phyloP scores from a whole-genome alignment of 139 green algal genomes.

The Picochlorum sp. region DNA sequence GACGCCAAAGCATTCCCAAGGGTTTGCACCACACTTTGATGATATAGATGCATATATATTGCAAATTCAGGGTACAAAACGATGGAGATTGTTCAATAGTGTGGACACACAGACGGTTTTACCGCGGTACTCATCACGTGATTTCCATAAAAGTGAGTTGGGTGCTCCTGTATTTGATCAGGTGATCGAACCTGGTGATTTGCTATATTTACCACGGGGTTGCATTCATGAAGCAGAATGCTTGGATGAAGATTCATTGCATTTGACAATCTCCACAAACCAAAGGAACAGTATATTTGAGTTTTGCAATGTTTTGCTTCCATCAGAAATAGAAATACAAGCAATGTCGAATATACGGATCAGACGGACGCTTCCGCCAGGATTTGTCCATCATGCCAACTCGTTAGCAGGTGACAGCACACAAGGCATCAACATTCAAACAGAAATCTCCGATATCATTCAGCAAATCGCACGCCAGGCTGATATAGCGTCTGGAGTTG shows the following conservation, averaged over 20 bases:
- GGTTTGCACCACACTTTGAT: slow-evolving; percentile 74
- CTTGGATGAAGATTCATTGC: slow-evolving; percentile 50
- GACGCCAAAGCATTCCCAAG: slow-evolving; percentile 38
- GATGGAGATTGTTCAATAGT: slow-evolving; percentile 43
- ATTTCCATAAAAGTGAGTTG: slow-evolving; percentile 40
- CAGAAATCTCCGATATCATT: background rate
- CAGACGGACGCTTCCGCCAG: slow-evolving; percentile 9
- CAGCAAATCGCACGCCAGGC: background rate
- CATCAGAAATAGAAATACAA: slow-evolving; percentile 33
- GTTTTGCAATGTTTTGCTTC: slow-evolving; percentile 36
- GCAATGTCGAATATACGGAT: slow-evolving; percentile 14
- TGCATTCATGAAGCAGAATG: slow-evolving; percentile 23
- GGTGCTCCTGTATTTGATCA: slow-evolving; percentile 38
- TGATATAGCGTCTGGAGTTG: background rate
- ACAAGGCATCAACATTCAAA: background rate
- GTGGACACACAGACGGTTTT: slow-evolving; percentile 25
- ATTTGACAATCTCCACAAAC: slow-evolving; percentile 63
- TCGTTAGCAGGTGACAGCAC: background rate
- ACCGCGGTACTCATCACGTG: slow-evolving; percentile 31
- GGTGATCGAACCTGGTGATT: slow-evolving; percentile 47
- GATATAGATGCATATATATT: slow-evolving; percentile 78
- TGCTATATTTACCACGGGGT: slow-evolving; percentile 67
- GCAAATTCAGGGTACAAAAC: slow-evolving; percentile 69
- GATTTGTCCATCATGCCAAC: background rate
- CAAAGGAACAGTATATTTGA: slow-evolving; percentile 49